These are phyloP conservation scores for Eragrostis curvula DNA, from an alignment of 176 grass and related monocot species.

Conservation along the genomic window DNA sequence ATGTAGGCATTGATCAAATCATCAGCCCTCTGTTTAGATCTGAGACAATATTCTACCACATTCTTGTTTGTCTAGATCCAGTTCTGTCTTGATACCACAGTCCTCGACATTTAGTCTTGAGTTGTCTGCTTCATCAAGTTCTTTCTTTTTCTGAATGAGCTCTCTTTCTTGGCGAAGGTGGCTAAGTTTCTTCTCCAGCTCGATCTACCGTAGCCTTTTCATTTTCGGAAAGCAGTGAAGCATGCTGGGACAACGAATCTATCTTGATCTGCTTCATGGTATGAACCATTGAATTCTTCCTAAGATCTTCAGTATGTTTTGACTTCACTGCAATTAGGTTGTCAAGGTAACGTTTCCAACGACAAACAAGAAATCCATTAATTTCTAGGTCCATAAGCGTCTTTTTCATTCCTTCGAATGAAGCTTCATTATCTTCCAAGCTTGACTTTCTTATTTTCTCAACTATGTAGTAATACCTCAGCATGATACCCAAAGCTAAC, in stretches of 20 bases:
- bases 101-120: too few relatives aligned
- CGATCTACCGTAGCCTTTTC: constrained; percentile 24
- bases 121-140: too few relatives aligned
- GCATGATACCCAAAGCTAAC: constrained; percentile 53
- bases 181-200: constrained; percentile 44
- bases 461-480: constrained; percentile 42
- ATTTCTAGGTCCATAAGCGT: constrained; percentile 33
- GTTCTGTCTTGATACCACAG: too few relatives aligned
- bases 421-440: constrained; percentile 16
- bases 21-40: too few relatives aligned
- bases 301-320: background rate
- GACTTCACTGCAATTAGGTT: constrained; percentile 38
- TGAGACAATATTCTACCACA: too few relatives aligned
- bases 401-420: constrained; percentile 35
- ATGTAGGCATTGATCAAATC: too few relatives aligned
- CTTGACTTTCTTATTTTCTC: constrained; percentile 25
- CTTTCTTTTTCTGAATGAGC: too few relatives aligned
- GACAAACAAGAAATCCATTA: constrained; percentile 53
- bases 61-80: too few relatives aligned
- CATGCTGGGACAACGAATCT: background rate
- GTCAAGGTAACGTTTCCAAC: constrained; percentile 6
- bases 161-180: background rate
- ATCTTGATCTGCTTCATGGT: constrained; percentile 7
- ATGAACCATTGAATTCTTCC: constrained; percentile 15
- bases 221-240: constrained; percentile 27